phyloP scores from a whole-genome alignment of 192 early-diverging fungal species.

The Lobosporangium transversale region DNA sequence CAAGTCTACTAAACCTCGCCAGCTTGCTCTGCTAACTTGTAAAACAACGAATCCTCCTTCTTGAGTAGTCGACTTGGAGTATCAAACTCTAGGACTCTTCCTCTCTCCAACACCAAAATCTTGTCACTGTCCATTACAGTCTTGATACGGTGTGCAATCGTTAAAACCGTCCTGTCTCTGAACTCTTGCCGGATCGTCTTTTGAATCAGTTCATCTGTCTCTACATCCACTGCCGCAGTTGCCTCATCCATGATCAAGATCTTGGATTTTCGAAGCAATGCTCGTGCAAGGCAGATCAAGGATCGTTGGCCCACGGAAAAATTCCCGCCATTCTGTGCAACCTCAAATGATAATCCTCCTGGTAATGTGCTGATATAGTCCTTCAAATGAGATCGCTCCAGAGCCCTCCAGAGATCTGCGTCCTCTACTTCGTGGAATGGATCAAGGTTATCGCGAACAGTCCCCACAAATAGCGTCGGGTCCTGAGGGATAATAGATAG shows the following conservation, averaged over 20 bases:
- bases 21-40: conserved; percentile 31
- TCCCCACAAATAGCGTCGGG: conserved; percentile 61
- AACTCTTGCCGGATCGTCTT: conserved; percentile 59
- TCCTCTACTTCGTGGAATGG: conserved; percentile 84
- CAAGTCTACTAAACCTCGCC: conserved; percentile 15
- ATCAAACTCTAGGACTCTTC: conserved; percentile 52
- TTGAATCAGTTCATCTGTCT: conserved; percentile 57
- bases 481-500: conserved; percentile 91
- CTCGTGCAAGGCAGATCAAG: conserved; percentile 79
- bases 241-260: conserved; percentile 92
- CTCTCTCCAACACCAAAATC: conserved; percentile 58
- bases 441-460: conserved; percentile 86
- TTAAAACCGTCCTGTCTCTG: conserved; percentile 60
- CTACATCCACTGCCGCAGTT: conserved; percentile 71
- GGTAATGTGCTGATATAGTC: conserved; percentile 36
- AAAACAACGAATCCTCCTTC: conserved; percentile 31
- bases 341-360: conserved; percentile 68
- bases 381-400: conserved; percentile 79
- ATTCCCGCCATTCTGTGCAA: conserved; percentile 84
- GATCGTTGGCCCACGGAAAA: conserved; percentile 84
- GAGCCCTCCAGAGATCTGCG: conserved; percentile 74
- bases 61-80: conserved; percentile 18
- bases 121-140: conserved; percentile 59
- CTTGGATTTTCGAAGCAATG: conserved; percentile 71
- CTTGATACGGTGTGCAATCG: conserved; percentile 67